Percentiles rank a stretch among this genome's conserved stretches.
phyloP scores from a whole-genome alignment of 345 rosid species.

The Firmiana major region DNA sequence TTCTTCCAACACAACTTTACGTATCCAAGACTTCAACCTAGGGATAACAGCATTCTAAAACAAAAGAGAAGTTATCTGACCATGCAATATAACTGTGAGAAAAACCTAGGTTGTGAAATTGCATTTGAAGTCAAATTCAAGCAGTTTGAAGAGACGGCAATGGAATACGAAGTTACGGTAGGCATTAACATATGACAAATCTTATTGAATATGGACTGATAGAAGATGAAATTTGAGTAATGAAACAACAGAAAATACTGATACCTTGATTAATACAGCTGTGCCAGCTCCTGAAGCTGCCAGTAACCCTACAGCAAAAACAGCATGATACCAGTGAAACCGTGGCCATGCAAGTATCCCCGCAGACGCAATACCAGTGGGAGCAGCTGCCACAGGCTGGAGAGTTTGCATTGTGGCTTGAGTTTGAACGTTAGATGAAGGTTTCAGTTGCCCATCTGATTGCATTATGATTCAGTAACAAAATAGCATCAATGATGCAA shows the following conservation, averaged over 20 bases:
- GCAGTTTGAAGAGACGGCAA: not conserved
- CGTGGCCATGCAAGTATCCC: constrained; percentile 28
- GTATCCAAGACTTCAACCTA: constrained; percentile 84
- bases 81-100: not conserved
- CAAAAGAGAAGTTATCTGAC: constrained; percentile 24
- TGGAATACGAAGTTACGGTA: constrained; percentile 6
- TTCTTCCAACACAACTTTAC: constrained; percentile 68
- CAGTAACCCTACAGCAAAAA: constrained; percentile 65
- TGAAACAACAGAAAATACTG: not conserved
- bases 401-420: constrained; percentile 47
- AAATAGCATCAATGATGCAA: constrained; percentile 23
- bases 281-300: constrained; percentile 92
- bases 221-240: not conserved
- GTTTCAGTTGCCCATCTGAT: constrained; percentile 49
- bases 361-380: constrained; percentile 36
- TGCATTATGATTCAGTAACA: constrained; percentile 1
- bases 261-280: constrained; percentile 74
- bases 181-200: not conserved
- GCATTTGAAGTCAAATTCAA: not conserved
- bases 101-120: not conserved
- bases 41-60: constrained; percentile 73
- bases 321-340: constrained; percentile 87
- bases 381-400: constrained; percentile 55
- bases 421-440: constrained; percentile 55
- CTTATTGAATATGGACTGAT: not conserved